Percentiles rank a stretch among this genome's conserved stretches.
phyloP scores from a whole-genome alignment of 768 basidiomycete genomes.

The Gloeopeniophorella convolvens region DNA sequence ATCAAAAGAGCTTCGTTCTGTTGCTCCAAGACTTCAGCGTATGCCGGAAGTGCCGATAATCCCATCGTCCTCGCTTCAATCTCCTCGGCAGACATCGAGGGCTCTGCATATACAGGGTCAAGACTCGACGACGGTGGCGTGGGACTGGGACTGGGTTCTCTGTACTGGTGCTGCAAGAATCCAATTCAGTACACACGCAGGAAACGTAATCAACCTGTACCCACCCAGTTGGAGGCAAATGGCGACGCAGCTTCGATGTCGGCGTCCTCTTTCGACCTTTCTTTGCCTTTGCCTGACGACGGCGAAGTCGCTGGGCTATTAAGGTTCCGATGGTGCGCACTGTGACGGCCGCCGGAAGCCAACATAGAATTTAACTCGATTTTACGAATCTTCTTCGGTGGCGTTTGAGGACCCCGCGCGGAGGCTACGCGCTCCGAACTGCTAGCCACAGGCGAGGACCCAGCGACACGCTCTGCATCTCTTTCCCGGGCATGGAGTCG shows the following conservation, averaged over 20 bases:
- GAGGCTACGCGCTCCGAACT: too few relatives aligned
- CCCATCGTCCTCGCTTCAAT: background rate
- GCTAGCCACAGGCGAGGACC: too few relatives aligned
- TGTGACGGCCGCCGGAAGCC: too few relatives aligned
- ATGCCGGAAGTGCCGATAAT: background rate
- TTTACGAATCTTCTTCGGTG: too few relatives aligned
- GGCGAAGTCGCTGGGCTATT: background rate
- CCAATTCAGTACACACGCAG: background rate
- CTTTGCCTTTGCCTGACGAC: background rate
- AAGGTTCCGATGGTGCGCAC: too few relatives aligned
- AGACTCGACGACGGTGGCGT: too few relatives aligned
- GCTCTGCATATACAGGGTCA: background rate
- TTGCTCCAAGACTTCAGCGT: background rate
- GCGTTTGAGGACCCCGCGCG: too few relatives aligned
- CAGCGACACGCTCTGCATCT: too few relatives aligned
- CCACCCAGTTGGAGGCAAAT: background rate
- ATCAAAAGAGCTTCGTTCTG: background rate
- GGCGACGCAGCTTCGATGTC: background rate
- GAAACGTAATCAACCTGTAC: background rate
- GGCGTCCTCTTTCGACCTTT: background rate
- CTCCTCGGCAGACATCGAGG: background rate
- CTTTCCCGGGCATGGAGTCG: too few relatives aligned
- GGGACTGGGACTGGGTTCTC: too few relatives aligned
- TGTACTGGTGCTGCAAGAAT: background rate
- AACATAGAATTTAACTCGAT: too few relatives aligned